Evolutionary conservation across 2,329 filamentous ascomycete species (phyloP).

Genomic region (Metarhizium guizhouense): DNA sequence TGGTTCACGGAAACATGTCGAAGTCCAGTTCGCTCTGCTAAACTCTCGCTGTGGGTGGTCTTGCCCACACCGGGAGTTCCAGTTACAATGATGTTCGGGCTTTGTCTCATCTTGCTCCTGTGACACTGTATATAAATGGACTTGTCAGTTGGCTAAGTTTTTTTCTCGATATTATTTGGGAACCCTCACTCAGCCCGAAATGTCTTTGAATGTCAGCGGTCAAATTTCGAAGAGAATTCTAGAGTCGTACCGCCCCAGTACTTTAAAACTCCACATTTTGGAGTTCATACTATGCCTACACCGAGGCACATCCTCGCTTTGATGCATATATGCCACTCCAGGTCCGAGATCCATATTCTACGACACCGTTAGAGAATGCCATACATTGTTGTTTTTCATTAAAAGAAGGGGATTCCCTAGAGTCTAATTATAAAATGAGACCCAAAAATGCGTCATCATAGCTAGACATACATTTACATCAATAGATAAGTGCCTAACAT

Average conservation of each 20-base stretch:
- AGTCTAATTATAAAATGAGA: background rate
- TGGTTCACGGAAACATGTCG: conserved; percentile 84
- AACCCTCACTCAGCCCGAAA: background rate
- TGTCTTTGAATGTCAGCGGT: background rate
- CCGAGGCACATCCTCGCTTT: background rate
- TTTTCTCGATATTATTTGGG: background rate
- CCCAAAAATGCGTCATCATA: background rate
- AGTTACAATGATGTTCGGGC: conserved; percentile 88
- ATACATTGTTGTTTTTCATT: background rate
- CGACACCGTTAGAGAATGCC: background rate
- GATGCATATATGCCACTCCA: background rate
- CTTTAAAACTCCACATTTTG: background rate
- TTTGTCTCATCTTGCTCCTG: conserved; percentile 31
- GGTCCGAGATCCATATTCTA: too few species aligned
- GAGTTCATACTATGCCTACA: background rate
- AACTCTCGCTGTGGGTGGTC: conserved; percentile 78
- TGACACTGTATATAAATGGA: background rate
- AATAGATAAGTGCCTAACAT: background rate
- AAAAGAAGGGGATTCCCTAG: background rate
- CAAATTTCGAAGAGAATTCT: background rate
- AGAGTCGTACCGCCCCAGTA: background rate
- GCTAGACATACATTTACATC: conserved; percentile 4
- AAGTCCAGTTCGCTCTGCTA: conserved; percentile 68
- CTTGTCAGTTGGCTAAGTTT: background rate
- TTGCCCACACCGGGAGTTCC: conserved; percentile 95